Percentiles rank a stretch among this genome's conserved stretches.
Conservation (phyloP, 2,329 filamentous ascomycete genomes). For the Huntiella abstrusa region DNA sequence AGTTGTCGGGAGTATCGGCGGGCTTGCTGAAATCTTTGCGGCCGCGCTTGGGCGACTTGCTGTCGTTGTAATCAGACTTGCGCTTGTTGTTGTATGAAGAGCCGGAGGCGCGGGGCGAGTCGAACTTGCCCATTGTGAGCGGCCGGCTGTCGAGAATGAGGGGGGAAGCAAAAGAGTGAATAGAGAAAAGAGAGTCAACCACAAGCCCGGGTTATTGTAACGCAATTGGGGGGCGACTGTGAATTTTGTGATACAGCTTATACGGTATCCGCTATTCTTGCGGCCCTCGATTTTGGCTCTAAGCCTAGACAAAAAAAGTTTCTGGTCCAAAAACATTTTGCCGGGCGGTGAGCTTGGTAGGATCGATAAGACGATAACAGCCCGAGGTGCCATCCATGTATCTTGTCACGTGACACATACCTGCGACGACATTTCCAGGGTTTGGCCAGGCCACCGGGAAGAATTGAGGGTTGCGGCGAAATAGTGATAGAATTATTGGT, state of each 20-base stretch:
- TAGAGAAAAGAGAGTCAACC: too few species aligned
- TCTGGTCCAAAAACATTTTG: conserved; percentile 8
- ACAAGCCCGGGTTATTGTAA: not conserved
- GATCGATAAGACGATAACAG: conserved; percentile 9
- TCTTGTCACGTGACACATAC: not conserved
- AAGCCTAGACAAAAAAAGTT: too few species aligned
- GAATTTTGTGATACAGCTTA: too few species aligned
- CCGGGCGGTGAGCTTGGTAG: conserved; percentile 9
- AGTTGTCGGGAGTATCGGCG: not conserved
- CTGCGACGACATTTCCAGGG: too few species aligned
- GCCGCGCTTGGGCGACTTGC: conserved; percentile 7
- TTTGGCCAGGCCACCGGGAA: too few species aligned
- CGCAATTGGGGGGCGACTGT: not conserved
- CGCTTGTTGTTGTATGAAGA: conserved; percentile 10
- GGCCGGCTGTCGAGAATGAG: too few species aligned
- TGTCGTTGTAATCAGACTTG: conserved; percentile 10
- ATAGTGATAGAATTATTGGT: too few species aligned
- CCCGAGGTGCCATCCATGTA: not conserved
- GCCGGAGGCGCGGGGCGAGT: conserved; percentile 13
- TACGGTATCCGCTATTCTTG: too few species aligned
- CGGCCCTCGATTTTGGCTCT: too few species aligned
- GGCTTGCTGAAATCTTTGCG: not conserved
- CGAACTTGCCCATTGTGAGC: conserved; percentile 9
- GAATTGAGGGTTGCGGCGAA: too few species aligned
- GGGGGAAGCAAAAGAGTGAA: too few species aligned